phyloP scores from a whole-genome alignment of 1,284 basidiomycete species.

The Rhodotorula glutinis region DNA sequence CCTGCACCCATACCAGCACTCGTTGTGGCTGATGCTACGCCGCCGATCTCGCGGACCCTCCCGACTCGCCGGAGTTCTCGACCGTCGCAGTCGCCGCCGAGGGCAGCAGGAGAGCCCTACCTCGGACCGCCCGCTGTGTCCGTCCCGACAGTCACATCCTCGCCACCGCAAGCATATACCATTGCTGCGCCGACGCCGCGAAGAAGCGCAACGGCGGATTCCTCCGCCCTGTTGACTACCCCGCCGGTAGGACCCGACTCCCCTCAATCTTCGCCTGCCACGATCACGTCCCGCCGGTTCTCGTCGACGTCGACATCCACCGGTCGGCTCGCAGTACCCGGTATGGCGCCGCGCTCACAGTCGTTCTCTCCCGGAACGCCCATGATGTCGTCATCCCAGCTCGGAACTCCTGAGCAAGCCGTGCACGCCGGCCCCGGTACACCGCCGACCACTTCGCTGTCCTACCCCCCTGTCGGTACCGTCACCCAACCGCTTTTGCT shows the following conservation, averaged over 20 bases:
- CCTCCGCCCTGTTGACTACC: neutral
- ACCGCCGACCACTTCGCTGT: neutral
- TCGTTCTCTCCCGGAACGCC: neutral
- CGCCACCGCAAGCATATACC: too few relatives aligned
- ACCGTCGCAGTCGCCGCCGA: neutral
- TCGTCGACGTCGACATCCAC: neutral
- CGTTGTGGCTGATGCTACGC: neutral
- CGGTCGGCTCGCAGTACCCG: neutral
- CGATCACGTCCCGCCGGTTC: conserved; percentile 2
- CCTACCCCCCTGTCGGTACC: neutral
- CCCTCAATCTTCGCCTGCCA: neutral
- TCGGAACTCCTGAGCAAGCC: neutral
- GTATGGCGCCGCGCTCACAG: neutral
- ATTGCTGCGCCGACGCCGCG: neutral
- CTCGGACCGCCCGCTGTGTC: neutral
- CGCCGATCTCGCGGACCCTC: neutral
- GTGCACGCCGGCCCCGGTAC: neutral
- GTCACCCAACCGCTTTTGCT: neutral
- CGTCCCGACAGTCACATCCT: too few relatives aligned
- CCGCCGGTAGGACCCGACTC: conserved; percentile 5
- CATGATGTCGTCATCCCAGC: neutral
- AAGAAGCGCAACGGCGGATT: conserved; percentile 13
- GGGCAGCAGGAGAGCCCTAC: neutral
- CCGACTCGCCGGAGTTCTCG: neutral
- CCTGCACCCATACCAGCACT: too few relatives aligned